Base-by-base conservation (phyloP, 768 basidiomycete species). In the Porpolomopsis calyptriformis region DNA sequence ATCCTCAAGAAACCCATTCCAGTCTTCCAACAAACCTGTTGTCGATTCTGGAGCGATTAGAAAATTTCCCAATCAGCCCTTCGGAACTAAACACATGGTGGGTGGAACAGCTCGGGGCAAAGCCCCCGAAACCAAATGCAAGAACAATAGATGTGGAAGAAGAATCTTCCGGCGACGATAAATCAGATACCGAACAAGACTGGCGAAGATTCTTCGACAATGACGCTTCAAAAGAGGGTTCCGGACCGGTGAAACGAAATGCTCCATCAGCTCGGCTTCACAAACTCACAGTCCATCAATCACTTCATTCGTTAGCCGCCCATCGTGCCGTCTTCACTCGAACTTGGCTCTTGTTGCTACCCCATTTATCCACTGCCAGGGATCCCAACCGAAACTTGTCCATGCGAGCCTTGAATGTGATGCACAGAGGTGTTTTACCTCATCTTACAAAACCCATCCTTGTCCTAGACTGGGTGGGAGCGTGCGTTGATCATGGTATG, bases 401-500 rank as follows among this genome's bases (percentile, higher is more conserved):
- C 12, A 70, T 72, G 19, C 68, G 82, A 38, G 77, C 73, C 12
- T 64, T 94, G 50, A 81, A 80, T 54, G 70, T 92, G 24, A 79
- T 94, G 72, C 90, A 94, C 60, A 70, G 78, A 10, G 78, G 82
- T 4, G 82, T 93, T 10, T 64, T 94, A 59, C 92, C 92, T 0
- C 80, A 91, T 60, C 60, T 93, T 39, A 89, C 85, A 0, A 64
- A 85, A 31, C 79, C 85, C 0, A 69, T 86, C 40, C 62, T 87
- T 42, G 73, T 85, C n/a, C 90, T 91, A 84, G 90, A 94, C 59
- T 96, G 91, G 88, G 73, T 94, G 31, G 77, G 80, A 22, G 77
- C 77, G 2, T 87, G 85, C 53, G 82, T 91, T 10, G 89, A 93
- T 58, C 70, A 76, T 53, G 91, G 89, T 82, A 45, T 50, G 77